Percentiles rank a stretch among this genome's conserved stretches.
phyloP scores from a whole-genome alignment of 805 yeast species.

The Yarrowia yakushimensis region DNA sequence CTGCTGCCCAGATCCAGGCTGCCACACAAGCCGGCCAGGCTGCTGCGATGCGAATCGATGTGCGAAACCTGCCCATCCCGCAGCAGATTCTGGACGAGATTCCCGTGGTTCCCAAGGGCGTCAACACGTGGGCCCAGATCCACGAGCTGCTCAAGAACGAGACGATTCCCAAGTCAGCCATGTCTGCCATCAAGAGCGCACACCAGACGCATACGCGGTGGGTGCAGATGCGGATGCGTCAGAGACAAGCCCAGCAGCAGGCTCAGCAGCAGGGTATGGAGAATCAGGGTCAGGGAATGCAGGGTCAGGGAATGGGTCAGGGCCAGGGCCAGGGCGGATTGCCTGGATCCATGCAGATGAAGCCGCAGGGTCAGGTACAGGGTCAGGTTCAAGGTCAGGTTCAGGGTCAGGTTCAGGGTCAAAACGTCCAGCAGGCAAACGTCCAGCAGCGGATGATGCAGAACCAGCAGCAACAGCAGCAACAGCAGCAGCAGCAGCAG shows the following conservation, averaged over 20 bases:
- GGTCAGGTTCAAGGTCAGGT: too few relatives aligned
- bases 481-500: neutral
- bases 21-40: conserved; percentile 26
- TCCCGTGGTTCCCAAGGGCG: conserved; percentile 74
- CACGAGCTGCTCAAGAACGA: conserved; percentile 59
- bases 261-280: conserved; percentile 28
- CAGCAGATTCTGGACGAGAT: conserved; percentile 58
- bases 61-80: conserved; percentile 71
- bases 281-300: neutral
- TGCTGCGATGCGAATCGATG: conserved; percentile 34
- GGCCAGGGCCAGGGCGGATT: neutral
- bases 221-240: conserved; percentile 29
- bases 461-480: neutral
- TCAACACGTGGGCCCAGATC: conserved; percentile 77
- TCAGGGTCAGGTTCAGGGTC: neutral
- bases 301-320: neutral
- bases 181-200: conserved; percentile 60
- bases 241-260: conserved; percentile 30
- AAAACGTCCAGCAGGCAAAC: too few relatives aligned
- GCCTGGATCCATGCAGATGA: neutral
- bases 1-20: conserved; percentile 15
- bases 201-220: conserved; percentile 45
- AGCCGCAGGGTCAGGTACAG: neutral
- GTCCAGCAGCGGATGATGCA: conserved; percentile 2
- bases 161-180: conserved; percentile 53